Percentiles rank a stretch among this genome's conserved stretches.
Conservation (phyloP, 305 asterid genomes). For the Solanum hybrid region DNA sequence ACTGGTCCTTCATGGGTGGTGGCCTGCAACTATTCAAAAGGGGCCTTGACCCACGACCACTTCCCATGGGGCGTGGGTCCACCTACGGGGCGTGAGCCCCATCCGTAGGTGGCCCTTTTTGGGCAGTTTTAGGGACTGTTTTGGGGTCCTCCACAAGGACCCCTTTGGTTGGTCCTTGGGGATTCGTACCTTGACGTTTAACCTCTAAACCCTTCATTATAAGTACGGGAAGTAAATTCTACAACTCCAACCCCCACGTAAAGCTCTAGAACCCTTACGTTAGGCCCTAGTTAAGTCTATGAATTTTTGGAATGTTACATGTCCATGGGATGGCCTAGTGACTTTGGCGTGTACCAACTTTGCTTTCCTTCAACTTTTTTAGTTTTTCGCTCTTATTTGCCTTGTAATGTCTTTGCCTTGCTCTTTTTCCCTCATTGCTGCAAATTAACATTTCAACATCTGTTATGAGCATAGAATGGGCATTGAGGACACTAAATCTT, state of each 20-base stretch:
- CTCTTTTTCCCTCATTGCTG: not conserved
- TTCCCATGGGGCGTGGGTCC: not conserved
- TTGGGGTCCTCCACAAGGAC: too few species aligned
- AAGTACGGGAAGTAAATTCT: too few species aligned
- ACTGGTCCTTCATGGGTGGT: not conserved
- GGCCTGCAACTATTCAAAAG: not conserved
- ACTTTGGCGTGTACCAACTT: not conserved
- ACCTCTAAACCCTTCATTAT: too few species aligned
- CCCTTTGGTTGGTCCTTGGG: too few species aligned
- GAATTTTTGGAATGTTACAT: not conserved
- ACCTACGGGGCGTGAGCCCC: too few species aligned
- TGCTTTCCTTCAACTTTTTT: not conserved
- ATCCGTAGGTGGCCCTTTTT: too few species aligned
- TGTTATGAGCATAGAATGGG: not conserved
- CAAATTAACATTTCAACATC: not conserved
- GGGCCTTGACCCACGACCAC: not conserved
- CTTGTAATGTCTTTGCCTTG: not conserved
- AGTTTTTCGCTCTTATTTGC: not conserved
- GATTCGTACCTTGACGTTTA: too few species aligned
- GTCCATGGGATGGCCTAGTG: not conserved
- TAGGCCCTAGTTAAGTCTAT: too few species aligned
- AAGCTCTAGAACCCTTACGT: too few species aligned
- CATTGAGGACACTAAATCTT: not conserved
- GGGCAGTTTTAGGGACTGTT: too few species aligned
- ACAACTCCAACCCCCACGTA: too few species aligned